Evolutionary conservation across 495 filamentous ascomycete species (phyloP).

Genomic region (Daldinia vernicosa): DNA sequence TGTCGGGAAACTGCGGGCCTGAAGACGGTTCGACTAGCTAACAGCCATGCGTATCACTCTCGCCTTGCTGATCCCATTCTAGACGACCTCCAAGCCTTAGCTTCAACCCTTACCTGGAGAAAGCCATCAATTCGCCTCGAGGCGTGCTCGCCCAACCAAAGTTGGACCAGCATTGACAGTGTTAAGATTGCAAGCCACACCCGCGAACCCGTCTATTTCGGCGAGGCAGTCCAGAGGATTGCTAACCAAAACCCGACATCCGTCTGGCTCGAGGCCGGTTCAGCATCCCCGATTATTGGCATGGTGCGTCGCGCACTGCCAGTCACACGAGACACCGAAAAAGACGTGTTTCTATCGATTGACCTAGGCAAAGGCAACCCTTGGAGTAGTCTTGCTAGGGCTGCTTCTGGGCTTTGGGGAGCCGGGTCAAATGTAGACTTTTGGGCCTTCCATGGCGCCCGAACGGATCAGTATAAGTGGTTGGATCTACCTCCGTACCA

Average conservation of each 20-base stretch:
- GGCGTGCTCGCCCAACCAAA: constrained; percentile 37
- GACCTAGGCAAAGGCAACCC: constrained; percentile 20
- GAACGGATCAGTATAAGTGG: constrained; percentile 34
- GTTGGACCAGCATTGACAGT: neutral
- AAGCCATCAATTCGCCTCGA: constrained; percentile 49
- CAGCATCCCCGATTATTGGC: constrained; percentile 45
- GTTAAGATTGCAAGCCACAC: constrained; percentile 43
- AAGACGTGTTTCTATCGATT: constrained; percentile 10
- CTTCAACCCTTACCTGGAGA: constrained; percentile 36
- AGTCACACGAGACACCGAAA: neutral
- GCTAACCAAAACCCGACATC: constrained; percentile 39
- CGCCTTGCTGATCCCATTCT: constrained; percentile 50
- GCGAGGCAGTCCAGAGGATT: constrained; percentile 44
- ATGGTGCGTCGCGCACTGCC: constrained; percentile 39
- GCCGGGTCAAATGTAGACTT: constrained; percentile 29
- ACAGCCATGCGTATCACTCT: constrained; percentile 59
- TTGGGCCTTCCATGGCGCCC: constrained; percentile 34
- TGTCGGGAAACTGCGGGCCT: constrained; percentile 13
- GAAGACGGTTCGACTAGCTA: constrained; percentile 42
- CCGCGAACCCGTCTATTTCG: constrained; percentile 49
- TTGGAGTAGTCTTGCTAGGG: constrained; percentile 32
- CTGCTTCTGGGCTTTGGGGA: constrained; percentile 41
- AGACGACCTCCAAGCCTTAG: constrained; percentile 39
- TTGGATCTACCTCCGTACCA: constrained; percentile 64
- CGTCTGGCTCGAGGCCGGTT: constrained; percentile 52